phyloP scores from a whole-genome alignment of 169 alveolate species.

The Plasmodium gonderi region DNA sequence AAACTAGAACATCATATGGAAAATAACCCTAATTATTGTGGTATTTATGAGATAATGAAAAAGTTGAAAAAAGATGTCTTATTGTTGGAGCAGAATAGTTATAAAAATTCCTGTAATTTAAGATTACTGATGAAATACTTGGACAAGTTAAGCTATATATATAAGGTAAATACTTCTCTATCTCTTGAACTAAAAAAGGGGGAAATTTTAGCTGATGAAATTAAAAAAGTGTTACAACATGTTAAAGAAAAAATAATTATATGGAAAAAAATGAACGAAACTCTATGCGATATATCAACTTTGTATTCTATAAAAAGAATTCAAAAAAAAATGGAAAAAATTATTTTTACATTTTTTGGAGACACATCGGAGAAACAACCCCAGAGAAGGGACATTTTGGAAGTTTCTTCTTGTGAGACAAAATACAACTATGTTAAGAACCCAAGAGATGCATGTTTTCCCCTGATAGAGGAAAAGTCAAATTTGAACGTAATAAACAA shows the following conservation, averaged over 20 bases:
- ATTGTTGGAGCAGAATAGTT: not conserved
- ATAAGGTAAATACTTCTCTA: not conserved
- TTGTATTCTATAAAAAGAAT: not conserved
- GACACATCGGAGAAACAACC: not conserved
- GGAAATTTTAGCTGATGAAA: not conserved
- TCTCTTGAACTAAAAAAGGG: too few species aligned
- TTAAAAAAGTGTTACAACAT: not conserved
- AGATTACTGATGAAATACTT: conserved; percentile 2
- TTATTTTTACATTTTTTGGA: not conserved
- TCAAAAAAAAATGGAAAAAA: not conserved
- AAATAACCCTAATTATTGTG: not conserved
- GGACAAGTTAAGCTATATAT: conserved; percentile 32
- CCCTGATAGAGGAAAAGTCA: too few species aligned
- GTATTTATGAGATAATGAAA: conserved; percentile 3
- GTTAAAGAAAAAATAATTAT: not conserved
- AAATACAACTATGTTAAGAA: not conserved
- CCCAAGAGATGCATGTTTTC: too few species aligned
- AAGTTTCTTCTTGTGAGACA: not conserved
- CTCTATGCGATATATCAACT: not conserved
- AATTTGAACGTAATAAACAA: too few species aligned
- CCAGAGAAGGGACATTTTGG: not conserved
- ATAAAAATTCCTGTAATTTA: not conserved
- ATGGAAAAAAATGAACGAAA: not conserved
- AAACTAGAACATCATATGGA: too few species aligned
- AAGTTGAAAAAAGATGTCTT: not conserved